A percentile compares a stretch with the other conserved stretches of the same genome.
Evolutionary conservation across 2,329 filamentous ascomycete genomes (phyloP).

Genomic region (Cercospora brassicicola): DNA sequence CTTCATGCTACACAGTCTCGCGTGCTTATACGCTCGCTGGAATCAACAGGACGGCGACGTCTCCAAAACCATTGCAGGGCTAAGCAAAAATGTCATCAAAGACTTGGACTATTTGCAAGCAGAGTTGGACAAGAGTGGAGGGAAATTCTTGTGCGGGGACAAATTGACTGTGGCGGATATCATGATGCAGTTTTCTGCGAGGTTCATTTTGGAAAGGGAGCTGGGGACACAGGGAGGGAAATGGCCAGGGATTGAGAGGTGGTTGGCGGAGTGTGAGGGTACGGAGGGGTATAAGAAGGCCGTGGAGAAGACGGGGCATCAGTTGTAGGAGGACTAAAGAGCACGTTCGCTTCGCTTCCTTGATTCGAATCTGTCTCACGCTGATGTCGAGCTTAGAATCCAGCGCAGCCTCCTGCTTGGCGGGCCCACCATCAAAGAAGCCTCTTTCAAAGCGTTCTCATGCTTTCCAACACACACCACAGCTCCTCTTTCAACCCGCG

Average conservation of each 20-base stretch:
- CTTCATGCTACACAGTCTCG: conserved; percentile 48
- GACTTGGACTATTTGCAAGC: conserved; percentile 49
- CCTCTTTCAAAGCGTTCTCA: too few relatives aligned
- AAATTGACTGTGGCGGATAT: conserved; percentile 47
- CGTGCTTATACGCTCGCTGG: conserved; percentile 49
- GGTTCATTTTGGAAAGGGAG: conserved; percentile 43
- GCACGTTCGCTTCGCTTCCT: neutral
- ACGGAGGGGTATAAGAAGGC: conserved; percentile 42
- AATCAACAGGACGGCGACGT: conserved; percentile 42
- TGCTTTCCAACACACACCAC: too few relatives aligned
- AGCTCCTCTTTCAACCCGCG: too few relatives aligned
- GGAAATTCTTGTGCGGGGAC: conserved; percentile 46
- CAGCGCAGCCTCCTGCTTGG: too few relatives aligned
- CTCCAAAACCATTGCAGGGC: conserved; percentile 41
- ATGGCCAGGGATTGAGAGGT: conserved; percentile 40
- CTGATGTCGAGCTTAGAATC: too few relatives aligned
- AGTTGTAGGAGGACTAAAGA: conserved; percentile 23
- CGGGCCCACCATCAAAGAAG: too few relatives aligned
- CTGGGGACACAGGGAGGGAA: conserved; percentile 42
- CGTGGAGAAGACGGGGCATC: conserved; percentile 45
- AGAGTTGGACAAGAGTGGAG: conserved; percentile 43
- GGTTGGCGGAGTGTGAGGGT: conserved; percentile 42
- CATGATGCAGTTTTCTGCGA: conserved; percentile 47
- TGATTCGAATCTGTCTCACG: neutral
- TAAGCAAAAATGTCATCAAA: conserved; percentile 48